Evolutionary conservation across 768 basidiomycete species (phyloP).

Genomic region (Russula abietina): DNA sequence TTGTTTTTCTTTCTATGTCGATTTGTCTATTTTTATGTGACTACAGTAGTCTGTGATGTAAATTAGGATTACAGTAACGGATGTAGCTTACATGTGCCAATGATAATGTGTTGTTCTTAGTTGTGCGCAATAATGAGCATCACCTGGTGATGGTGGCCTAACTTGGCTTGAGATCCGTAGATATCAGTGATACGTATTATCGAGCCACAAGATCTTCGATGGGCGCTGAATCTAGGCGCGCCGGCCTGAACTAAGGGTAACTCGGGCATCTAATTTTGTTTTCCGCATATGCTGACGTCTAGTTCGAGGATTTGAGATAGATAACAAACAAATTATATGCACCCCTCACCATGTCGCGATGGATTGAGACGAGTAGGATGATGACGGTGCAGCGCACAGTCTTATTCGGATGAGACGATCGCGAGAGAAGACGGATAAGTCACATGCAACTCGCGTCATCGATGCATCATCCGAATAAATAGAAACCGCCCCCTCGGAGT

Average conservation of each 20-base stretch:
- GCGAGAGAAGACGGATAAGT: not conserved
- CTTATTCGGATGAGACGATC: not conserved
- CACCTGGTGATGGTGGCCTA: not conserved
- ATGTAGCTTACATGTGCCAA: not conserved
- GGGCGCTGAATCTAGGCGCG: not conserved
- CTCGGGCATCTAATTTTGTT: not conserved
- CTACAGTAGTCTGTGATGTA: not conserved
- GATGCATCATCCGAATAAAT: constrained; percentile 13
- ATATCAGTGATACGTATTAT: not conserved
- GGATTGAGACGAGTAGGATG: not conserved
- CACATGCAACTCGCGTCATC: constrained; percentile 16
- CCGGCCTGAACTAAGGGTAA: not conserved
- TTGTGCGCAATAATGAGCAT: not conserved
- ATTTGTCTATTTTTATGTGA: not conserved
- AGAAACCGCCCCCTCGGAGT: constrained; percentile 5
- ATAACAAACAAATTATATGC: not conserved
- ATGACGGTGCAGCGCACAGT: not conserved
- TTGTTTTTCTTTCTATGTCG: not conserved
- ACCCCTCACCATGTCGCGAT: not conserved
- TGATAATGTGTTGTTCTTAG: not conserved
- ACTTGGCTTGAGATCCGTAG: not conserved
- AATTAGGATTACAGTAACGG: not conserved
- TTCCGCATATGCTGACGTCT: not conserved
- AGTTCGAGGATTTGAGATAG: not conserved
- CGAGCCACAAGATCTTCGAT: not conserved